phyloP scores from a whole-genome alignment of 257 asterid species.

The Solanum medicagineum region DNA sequence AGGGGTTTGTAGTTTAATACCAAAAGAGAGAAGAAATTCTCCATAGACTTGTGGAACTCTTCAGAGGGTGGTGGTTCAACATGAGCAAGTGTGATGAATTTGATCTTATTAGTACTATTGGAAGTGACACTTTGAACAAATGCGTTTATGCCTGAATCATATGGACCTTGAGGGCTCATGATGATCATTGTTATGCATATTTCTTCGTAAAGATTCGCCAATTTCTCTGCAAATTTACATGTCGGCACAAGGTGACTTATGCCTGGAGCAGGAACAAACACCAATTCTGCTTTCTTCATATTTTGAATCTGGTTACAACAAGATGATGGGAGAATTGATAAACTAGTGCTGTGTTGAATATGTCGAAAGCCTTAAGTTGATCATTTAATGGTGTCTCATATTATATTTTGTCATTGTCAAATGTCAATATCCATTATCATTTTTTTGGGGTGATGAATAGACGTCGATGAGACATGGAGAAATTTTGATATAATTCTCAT shows the following conservation, averaged over 20 bases:
- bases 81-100: neutral
- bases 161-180: neutral
- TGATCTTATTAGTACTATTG: neutral
- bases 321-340: neutral
- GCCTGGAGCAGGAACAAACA: conserved; percentile 32
- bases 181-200: neutral
- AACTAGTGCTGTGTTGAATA: neutral
- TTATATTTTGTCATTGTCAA: too few relatives aligned
- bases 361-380: neutral
- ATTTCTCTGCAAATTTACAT: neutral
- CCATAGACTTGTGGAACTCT: neutral
- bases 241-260: conserved; percentile 23
- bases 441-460: too few relatives aligned
- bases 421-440: too few relatives aligned
- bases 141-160: neutral
- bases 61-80: neutral
- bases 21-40: neutral
- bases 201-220: neutral
- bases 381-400: neutral
- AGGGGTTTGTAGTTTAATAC: neutral
- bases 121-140: neutral
- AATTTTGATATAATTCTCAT: too few relatives aligned
- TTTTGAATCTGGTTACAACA: neutral
- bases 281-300: neutral
- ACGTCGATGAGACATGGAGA: too few relatives aligned